Evolutionary conservation across 768 basidiomycete species (phyloP), one percentile per base, ranked within the genome.

Genomic region (Mycena albidolilacea): DNA sequence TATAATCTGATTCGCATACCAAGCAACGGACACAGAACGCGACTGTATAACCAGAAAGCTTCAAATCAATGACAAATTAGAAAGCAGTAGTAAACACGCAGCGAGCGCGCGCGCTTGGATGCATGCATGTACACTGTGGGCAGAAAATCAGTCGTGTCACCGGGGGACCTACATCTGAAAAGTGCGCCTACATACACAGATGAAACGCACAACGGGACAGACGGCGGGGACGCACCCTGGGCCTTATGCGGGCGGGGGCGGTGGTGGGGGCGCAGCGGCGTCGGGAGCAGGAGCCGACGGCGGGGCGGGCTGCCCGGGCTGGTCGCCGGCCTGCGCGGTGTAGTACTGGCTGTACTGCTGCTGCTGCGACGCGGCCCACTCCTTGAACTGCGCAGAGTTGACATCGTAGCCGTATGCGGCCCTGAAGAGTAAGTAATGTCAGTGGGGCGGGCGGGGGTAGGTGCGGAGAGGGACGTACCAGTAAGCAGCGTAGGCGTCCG

Each of bases 331-430:
- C 37, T 21, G 58, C 41, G 87, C 82, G 17, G 88, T 87, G 78
- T 95, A 94, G 80, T 94, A 94, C 71, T 93, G 91, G 15, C 86
- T 87, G 76, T 95, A 94, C 77, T 92, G 91, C 72, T 89, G 87
- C 77, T 93, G 91, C 75, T 93, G 92, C 73, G 90, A 89, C 11
- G 92, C 90, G 48, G 90, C 90, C 94, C 94, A 95, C 77, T 93
- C 90, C 80, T 94, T 95, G 80, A 95, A 95, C 77, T 95, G 89
- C 2, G 87, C 78, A 4, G 95, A 93, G 79, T 95, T 95, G 71
- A 95, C 92, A 76, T 96, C 95, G 80, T 95, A 95, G 12, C 94
- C 94, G 77, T 94, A 95, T 7, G 92, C 91, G 72, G 94, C 92
- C 94, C 94, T 95, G 73, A 19, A 21, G 19, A 44, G 4, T 30